Percentiles rank a stretch among this genome's conserved stretches.
Evolutionary conservation across 345 rosid species (phyloP).

Genomic region (Hibiscus syriacus): DNA sequence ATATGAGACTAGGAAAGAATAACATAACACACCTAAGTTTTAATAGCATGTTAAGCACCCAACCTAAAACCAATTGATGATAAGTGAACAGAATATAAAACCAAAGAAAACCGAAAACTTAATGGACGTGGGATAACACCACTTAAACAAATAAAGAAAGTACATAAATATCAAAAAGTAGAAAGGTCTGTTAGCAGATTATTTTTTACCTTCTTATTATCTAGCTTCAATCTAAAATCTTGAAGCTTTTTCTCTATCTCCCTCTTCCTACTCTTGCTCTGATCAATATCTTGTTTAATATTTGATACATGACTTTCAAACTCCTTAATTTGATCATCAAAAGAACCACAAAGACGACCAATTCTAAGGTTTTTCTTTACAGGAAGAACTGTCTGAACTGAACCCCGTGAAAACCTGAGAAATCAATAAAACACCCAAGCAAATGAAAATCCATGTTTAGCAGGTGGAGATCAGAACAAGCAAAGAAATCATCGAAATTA

Average conservation of each 20-base stretch:
- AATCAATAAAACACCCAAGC: not conserved
- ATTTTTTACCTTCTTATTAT: constrained; percentile 47
- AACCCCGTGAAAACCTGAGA: constrained; percentile 76
- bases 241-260: constrained; percentile 38
- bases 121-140: not conserved
- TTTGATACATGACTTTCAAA: constrained; percentile 38
- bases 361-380: constrained; percentile 36
- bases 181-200: not conserved
- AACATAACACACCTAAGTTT: not conserved
- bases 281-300: constrained; percentile 33
- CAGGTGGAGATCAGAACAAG: not conserved
- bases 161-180: not conserved
- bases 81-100: not conserved
- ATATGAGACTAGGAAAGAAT: not conserved
- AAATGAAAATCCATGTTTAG: not conserved
- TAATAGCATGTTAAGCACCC: not conserved
- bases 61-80: not conserved
- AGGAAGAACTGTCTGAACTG: constrained; percentile 87
- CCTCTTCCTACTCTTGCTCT: constrained; percentile 49
- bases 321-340: constrained; percentile 62
- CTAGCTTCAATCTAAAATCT: constrained; percentile 37
- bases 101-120: not conserved
- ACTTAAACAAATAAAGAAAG: not conserved
- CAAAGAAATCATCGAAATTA: constrained; percentile 1
- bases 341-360: constrained; percentile 79